Percentiles rank a stretch among this genome's conserved stretches.
Conservation (phyloP, 257 asterid genomes). For the Verbascum thapsus region DNA sequence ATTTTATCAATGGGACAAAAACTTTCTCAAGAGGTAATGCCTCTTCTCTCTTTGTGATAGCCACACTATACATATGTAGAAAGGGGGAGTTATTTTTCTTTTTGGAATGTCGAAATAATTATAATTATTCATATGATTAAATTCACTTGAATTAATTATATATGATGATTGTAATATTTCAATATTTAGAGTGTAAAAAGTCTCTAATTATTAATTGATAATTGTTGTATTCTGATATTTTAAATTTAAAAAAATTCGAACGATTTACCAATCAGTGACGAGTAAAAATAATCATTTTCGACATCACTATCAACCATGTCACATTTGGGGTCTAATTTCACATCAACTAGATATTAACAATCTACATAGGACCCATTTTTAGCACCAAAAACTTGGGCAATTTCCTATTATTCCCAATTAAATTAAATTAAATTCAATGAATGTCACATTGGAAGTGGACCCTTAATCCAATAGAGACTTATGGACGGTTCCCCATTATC, state of each 20-base stretch:
- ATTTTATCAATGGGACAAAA: neutral
- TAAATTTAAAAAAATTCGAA: neutral
- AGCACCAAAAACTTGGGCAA: slow-evolving; percentile 29
- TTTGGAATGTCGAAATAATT: too few species aligned
- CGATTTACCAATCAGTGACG: too few species aligned
- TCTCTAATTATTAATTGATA: too few species aligned
- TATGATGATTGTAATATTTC: too few species aligned
- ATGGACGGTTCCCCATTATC: slow-evolving; percentile 31
- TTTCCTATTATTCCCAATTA: slow-evolving; percentile 5
- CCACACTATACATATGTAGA: neutral
- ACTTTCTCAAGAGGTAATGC: neutral
- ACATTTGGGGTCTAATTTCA: slow-evolving; percentile 28
- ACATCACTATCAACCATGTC: slow-evolving; percentile 41
- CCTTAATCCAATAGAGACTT: slow-evolving; percentile 29
- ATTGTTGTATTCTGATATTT: too few species aligned
- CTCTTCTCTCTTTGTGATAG: neutral
- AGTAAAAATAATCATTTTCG: slow-evolving; percentile 7
- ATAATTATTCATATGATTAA: too few species aligned
- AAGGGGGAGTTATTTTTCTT: too few species aligned
- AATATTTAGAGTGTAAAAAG: too few species aligned
- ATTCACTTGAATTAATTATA: too few species aligned
- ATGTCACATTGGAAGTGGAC: slow-evolving; percentile 31
- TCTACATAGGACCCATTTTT: slow-evolving; percentile 31
- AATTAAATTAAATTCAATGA: slow-evolving; percentile 16
- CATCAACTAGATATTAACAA: slow-evolving; percentile 34